Percentiles rank a stretch among this genome's conserved stretches.
Conservation (phyloP, 169 alveolate species). For the Cyclospora cayetanensis region DNA sequence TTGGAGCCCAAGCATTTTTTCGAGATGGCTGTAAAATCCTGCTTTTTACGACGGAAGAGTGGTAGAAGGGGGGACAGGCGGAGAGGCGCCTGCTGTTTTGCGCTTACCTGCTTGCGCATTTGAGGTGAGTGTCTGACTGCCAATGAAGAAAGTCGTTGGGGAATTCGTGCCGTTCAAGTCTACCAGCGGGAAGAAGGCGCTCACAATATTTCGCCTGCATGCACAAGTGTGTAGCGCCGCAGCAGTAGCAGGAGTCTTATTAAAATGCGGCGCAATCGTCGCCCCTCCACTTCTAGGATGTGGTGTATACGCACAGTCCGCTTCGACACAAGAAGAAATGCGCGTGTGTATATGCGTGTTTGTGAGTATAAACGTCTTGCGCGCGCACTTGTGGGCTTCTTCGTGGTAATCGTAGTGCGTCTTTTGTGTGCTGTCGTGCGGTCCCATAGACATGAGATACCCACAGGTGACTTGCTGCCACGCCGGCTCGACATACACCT, state of each 20-base stretch:
- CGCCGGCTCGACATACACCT: slow-evolving; percentile 25
- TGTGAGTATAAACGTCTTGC: background rate
- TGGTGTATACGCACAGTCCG: background rate
- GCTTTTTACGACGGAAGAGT: too few relatives aligned
- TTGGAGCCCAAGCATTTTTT: too few relatives aligned
- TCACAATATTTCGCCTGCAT: slow-evolving; percentile 65
- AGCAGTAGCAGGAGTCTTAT: background rate
- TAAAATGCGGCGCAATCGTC: background rate
- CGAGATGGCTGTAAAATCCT: too few relatives aligned
- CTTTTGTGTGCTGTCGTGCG: slow-evolving; percentile 61
- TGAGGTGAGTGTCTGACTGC: background rate
- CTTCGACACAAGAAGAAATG: background rate
- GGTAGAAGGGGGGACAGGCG: too few relatives aligned
- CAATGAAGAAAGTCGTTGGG: slow-evolving; percentile 65
- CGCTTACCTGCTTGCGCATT: slow-evolving; percentile 55
- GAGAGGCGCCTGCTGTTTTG: background rate
- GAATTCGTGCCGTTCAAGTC: slow-evolving; percentile 52
- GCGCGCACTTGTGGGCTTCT: slow-evolving; percentile 58
- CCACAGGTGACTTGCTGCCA: slow-evolving; percentile 69
- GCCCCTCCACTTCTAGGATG: background rate
- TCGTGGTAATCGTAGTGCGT: slow-evolving; percentile 68
- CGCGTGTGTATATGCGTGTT: background rate
- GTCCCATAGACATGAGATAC: slow-evolving; percentile 65
- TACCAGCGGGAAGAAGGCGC: slow-evolving; percentile 71
- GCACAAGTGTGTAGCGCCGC: background rate